phyloP scores from a whole-genome alignment of 176 grass and related monocot species.

The Puya raimondii region DNA sequence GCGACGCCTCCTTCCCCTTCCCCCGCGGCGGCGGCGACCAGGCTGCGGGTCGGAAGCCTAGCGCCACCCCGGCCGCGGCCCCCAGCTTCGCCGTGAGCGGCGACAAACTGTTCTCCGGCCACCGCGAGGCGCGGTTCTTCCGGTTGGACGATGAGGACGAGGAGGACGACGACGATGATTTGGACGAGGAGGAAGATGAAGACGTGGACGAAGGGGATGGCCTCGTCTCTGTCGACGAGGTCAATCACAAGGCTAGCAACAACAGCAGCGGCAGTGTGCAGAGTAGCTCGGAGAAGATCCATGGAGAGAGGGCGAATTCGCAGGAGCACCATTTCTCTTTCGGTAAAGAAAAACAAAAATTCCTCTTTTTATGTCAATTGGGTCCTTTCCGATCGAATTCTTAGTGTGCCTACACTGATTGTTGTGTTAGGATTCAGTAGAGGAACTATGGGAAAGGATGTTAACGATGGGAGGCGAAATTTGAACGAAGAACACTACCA shows the following conservation, averaged over 20 bases:
- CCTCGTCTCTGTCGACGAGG: conserved; percentile 25
- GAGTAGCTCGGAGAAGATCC: conserved; percentile 26
- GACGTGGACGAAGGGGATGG: conserved; percentile 27
- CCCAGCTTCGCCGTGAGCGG: conserved; percentile 5
- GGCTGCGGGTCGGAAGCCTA: too few species aligned
- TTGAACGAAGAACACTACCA: conserved; percentile 26
- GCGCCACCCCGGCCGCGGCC: background rate
- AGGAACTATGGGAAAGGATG: conserved; percentile 17
- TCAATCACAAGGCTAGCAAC: conserved; percentile 17
- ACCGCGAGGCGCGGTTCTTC: conserved; percentile 20
- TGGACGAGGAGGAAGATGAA: conserved; percentile 35
- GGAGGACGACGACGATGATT: conserved; percentile 13
- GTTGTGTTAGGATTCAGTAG: conserved; percentile 7
- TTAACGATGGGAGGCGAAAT: background rate
- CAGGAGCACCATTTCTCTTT: conserved; percentile 20
- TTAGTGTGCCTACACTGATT: conserved; percentile 5
- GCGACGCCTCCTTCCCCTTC: conserved; percentile 8
- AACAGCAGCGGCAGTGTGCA: conserved; percentile 28
- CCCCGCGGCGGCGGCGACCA: background rate
- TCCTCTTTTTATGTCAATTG: background rate
- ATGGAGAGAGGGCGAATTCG: conserved; percentile 6
- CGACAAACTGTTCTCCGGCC: conserved; percentile 28
- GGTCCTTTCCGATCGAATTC: conserved; percentile 6
- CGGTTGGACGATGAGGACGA: conserved; percentile 9
- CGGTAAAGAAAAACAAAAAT: conserved; percentile 1